Conservation (phyloP, 345 rosid species). For the Salix purpurea region DNA sequence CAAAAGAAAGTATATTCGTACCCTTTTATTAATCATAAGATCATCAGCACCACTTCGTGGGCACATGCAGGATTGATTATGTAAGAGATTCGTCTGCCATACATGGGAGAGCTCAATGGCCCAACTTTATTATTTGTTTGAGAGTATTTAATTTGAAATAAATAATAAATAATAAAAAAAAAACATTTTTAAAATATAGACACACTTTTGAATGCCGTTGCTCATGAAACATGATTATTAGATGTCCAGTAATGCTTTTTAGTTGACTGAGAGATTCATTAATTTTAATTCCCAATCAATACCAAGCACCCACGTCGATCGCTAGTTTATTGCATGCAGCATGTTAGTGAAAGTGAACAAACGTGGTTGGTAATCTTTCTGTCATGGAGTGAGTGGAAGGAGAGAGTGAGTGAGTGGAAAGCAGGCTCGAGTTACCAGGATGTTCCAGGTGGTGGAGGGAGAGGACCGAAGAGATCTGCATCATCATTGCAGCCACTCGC, state of each 20-base stretch:
- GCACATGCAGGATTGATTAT: not conserved
- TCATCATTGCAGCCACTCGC: not conserved
- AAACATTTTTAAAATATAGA: too few relatives aligned
- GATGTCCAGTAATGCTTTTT: not conserved
- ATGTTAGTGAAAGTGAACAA: too few relatives aligned
- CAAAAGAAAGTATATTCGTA: not conserved
- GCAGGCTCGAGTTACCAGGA: too few relatives aligned
- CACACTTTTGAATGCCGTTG: not conserved
- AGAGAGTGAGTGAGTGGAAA: too few relatives aligned
- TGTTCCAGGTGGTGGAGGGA: too few relatives aligned
- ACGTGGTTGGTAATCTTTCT: too few relatives aligned
- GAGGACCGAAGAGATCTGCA: too few relatives aligned
- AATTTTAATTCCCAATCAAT: not conserved
- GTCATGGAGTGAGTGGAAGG: too few relatives aligned
- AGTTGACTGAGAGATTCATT: not conserved
- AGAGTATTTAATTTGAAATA: too few relatives aligned
- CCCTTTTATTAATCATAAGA: not conserved
- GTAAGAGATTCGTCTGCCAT: not conserved
- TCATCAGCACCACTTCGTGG: not conserved
- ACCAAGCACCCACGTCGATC: not conserved
- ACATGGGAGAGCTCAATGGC: not conserved
- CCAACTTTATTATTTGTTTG: not conserved
- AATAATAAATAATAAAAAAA: too few relatives aligned
- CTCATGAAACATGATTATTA: not conserved
- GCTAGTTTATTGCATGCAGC: not conserved